Conservation (phyloP, 441 rosid genomes). For the Eruca vesicaria region DNA sequence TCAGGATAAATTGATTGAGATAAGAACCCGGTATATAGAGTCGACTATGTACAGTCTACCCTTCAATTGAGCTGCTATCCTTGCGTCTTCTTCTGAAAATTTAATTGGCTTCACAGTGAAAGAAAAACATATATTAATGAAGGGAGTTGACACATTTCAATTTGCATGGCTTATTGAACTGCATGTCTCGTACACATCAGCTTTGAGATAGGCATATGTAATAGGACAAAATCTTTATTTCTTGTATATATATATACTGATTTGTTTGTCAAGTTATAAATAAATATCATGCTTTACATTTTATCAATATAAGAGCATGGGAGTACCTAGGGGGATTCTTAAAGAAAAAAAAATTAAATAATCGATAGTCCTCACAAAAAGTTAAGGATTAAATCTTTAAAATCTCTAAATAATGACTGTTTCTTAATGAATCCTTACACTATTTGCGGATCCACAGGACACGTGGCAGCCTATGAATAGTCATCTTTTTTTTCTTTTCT, state of each 20-base stretch:
- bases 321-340: too few relatives aligned
- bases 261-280: not conserved
- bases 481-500: too few relatives aligned
- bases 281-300: not conserved
- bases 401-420: too few relatives aligned
- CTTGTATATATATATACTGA: not conserved
- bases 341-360: too few relatives aligned
- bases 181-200: slow-evolving; percentile 46
- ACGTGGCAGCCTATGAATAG: too few relatives aligned
- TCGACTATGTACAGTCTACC: slow-evolving; percentile 24
- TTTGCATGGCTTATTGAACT: slow-evolving; percentile 52
- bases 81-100: slow-evolving; percentile 4
- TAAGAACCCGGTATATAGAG: slow-evolving; percentile 21
- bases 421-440: too few relatives aligned
- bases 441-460: too few relatives aligned
- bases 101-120: not conserved
- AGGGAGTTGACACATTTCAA: slow-evolving; percentile 45
- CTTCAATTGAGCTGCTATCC: not conserved
- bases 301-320: not conserved
- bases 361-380: too few relatives aligned
- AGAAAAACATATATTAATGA: not conserved
- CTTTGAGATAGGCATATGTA: slow-evolving; percentile 18
- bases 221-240: slow-evolving; percentile 7
- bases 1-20: not conserved
- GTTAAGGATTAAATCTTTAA: too few relatives aligned